Evolutionary conservation across 129 eudicot genomes (phyloP).

Genomic region (Pulicaria dysenterica): DNA sequence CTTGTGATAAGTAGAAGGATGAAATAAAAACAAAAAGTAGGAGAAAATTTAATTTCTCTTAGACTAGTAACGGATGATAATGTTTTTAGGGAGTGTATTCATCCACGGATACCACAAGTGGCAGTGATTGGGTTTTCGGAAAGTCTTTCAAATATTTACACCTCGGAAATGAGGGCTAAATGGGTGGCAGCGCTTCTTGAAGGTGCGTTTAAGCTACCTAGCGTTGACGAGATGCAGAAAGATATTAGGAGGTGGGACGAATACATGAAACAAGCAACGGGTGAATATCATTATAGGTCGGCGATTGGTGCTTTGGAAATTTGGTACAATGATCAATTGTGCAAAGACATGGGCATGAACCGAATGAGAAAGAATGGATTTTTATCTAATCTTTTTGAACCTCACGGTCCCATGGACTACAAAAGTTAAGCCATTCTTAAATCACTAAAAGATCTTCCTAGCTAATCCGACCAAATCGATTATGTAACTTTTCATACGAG

Average conservation of each 20-base stretch:
- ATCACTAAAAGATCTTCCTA: not conserved
- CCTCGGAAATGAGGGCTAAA: constrained; percentile 60
- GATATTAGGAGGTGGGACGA: constrained; percentile 57
- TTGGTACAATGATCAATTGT: constrained; percentile 67
- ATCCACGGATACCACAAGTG: constrained; percentile 63
- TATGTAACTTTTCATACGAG: too few relatives aligned
- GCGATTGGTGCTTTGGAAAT: constrained; percentile 52
- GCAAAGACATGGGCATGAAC: constrained; percentile 61
- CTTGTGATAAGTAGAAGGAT: too few relatives aligned
- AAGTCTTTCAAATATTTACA: constrained; percentile 54
- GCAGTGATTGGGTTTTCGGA: constrained; percentile 72
- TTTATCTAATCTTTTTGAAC: constrained; percentile 50
- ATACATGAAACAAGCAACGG: constrained; percentile 50
- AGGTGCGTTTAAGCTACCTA: constrained; percentile 59
- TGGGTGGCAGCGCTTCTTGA: constrained; percentile 63
- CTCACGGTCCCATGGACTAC: constrained; percentile 58
- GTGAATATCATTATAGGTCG: constrained; percentile 45
- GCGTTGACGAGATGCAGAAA: constrained; percentile 66
- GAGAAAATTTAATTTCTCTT: too few relatives aligned
- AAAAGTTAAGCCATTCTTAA: not conserved
- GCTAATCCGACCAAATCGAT: not conserved
- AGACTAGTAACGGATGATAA: not conserved
- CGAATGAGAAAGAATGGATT: constrained; percentile 53
- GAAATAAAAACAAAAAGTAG: too few relatives aligned
- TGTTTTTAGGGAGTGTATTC: constrained; percentile 46